Conservation (phyloP, 2,329 filamentous ascomycete genomes). For the Neonectria punicea region DNA sequence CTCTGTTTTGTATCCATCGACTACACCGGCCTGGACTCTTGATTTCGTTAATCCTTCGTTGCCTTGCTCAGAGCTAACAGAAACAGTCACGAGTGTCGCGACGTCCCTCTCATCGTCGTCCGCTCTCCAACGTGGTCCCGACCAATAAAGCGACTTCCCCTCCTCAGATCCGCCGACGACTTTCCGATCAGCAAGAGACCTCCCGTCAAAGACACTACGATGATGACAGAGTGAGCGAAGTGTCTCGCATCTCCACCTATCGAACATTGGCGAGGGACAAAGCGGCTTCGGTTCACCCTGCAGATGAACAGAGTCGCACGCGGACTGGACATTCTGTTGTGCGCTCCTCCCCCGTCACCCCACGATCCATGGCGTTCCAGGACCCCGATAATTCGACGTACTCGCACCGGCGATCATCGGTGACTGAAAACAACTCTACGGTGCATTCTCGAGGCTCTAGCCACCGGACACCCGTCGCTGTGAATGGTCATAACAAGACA, state of each 20-base stretch:
- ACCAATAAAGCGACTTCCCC: constrained; percentile 62
- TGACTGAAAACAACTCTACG: constrained; percentile 58
- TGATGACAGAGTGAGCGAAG: constrained; percentile 56
- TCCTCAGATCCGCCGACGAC: constrained; percentile 60
- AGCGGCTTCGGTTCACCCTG: constrained; percentile 51
- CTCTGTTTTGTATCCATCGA: constrained; percentile 1
- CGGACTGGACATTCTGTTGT: constrained; percentile 46
- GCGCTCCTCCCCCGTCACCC: constrained; percentile 60
- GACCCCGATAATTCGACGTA: constrained; percentile 51
- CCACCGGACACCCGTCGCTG: constrained; percentile 50
- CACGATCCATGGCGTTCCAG: constrained; percentile 60
- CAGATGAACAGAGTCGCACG: constrained; percentile 50
- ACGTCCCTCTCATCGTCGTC: constrained; percentile 57
- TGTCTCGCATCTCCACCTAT: constrained; percentile 57
- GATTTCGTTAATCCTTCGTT: constrained; percentile 6
- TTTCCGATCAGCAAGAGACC: constrained; percentile 67
- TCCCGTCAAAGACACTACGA: constrained; percentile 51
- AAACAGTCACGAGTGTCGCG: constrained; percentile 60
- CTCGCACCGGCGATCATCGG: constrained; percentile 53
- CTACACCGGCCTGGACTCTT: constrained; percentile 1
- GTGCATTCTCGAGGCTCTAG: constrained; percentile 55
- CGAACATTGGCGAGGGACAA: constrained; percentile 57
- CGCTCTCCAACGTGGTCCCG: constrained; percentile 62
- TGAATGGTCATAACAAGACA: constrained; percentile 44
- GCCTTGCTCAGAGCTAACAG: constrained; percentile 31